These are phyloP conservation scores for Lentinula boryana DNA, from an alignment of 768 basidiomycete genomes.

Conservation along the genomic window DNA sequence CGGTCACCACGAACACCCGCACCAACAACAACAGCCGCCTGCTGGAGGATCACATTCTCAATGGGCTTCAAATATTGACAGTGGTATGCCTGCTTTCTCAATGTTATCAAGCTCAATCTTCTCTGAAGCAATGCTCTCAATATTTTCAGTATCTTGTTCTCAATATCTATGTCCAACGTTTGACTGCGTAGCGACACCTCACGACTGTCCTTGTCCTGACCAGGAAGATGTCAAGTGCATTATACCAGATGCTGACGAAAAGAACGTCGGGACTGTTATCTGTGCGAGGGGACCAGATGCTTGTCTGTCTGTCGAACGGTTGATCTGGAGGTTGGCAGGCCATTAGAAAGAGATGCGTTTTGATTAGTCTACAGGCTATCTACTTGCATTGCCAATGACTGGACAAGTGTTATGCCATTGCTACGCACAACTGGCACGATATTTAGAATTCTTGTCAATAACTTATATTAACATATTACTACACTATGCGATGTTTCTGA, in stretches of 20 bases:
- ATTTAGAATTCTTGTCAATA: neutral
- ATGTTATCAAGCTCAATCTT: neutral
- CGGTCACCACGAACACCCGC: conserved; percentile 57
- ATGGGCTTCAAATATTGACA: conserved; percentile 61
- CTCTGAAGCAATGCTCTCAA: neutral
- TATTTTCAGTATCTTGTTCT: conserved; percentile 58
- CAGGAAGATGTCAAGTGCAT: conserved; percentile 72
- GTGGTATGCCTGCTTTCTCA: conserved; percentile 37
- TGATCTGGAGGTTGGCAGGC: conserved; percentile 32
- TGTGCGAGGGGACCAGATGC: conserved; percentile 64
- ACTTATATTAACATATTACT: conserved; percentile 1
- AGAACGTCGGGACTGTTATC: conserved; percentile 52
- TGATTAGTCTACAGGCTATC: too few species aligned
- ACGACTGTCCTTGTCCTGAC: conserved; percentile 77
- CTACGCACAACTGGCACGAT: neutral
- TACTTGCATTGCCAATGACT: neutral
- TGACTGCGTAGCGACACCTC: conserved; percentile 55
- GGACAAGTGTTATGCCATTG: too few species aligned
- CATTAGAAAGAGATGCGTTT: neutral
- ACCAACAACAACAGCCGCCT: conserved; percentile 27
- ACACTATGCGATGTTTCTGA: neutral
- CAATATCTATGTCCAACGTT: conserved; percentile 71
- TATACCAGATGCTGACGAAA: conserved; percentile 55
- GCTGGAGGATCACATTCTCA: conserved; percentile 38
- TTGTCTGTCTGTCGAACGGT: conserved; percentile 50